Evolutionary conservation across 2,329 filamentous ascomycete genomes (phyloP).

Genomic region (Claviceps humidiphila): DNA sequence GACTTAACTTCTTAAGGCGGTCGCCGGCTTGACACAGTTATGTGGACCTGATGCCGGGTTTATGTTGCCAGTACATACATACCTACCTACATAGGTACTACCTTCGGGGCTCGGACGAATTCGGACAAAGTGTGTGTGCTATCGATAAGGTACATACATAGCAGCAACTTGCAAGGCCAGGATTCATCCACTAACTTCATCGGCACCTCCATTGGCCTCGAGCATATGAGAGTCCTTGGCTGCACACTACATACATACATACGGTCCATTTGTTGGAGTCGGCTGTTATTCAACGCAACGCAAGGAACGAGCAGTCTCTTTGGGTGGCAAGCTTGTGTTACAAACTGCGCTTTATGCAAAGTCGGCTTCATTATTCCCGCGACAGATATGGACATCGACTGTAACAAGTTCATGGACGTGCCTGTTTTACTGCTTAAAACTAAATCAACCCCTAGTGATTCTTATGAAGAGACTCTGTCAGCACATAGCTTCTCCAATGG

Average conservation of each 20-base stretch:
- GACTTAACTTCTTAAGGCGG: no score
- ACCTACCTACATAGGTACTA: no score
- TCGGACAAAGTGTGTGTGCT: no score
- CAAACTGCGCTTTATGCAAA: not conserved
- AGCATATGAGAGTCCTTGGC: not conserved
- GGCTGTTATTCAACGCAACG: not conserved
- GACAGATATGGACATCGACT: not conserved
- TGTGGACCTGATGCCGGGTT: no score
- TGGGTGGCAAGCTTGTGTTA: not conserved
- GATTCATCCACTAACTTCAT: no score
- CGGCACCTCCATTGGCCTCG: not conserved
- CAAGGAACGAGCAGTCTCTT: not conserved
- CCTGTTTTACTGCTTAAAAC: slow-evolving; percentile 66
- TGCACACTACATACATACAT: not conserved
- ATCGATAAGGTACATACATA: no score
- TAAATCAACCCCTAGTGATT: slow-evolving; percentile 55
- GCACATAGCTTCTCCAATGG: slow-evolving; percentile 6
- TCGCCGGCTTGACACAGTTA: no score
- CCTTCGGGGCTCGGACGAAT: no score
- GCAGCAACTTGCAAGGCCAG: no score
- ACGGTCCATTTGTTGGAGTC: not conserved
- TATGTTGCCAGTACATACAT: no score
- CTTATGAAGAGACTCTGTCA: slow-evolving; percentile 52
- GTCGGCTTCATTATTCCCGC: not conserved
- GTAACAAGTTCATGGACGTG: slow-evolving; percentile 6